Evolutionary conservation across 805 yeast species (phyloP).

Genomic region (Metschnikowia lunata): DNA sequence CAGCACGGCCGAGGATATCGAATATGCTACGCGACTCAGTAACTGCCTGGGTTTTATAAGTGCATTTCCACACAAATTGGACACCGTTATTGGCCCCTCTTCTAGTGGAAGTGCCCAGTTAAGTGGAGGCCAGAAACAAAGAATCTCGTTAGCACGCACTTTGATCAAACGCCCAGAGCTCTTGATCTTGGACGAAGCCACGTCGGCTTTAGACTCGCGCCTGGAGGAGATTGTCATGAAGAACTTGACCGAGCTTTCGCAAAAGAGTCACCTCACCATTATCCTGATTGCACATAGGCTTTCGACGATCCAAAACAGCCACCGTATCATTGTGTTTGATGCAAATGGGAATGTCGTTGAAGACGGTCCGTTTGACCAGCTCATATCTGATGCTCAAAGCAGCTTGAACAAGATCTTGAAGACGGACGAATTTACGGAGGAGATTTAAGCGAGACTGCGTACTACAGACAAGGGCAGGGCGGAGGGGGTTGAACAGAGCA

Average conservation of each 20-base stretch:
- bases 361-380: conserved; percentile 56
- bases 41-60: conserved; percentile 67
- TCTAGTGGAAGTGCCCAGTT: conserved; percentile 71
- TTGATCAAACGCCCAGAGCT: conserved; percentile 73
- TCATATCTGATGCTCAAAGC: conserved; percentile 44
- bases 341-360: conserved; percentile 55
- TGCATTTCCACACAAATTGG: conserved; percentile 75
- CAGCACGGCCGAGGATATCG: conserved; percentile 55
- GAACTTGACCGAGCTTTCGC: conserved; percentile 54
- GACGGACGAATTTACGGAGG: conserved; percentile 19
- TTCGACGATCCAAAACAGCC: conserved; percentile 80
- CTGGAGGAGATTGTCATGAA: conserved; percentile 81
- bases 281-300: conserved; percentile 90
- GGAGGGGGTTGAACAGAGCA: neutral
- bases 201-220: conserved; percentile 87
- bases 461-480: neutral
- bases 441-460: neutral
- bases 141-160: conserved; percentile 88
- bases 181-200: conserved; percentile 89
- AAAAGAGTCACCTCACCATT: conserved; percentile 51
- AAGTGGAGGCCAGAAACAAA: conserved; percentile 93
- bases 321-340: conserved; percentile 69
- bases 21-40: conserved; percentile 60
- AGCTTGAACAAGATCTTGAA: conserved; percentile 42
- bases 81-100: conserved; percentile 78